These are phyloP conservation scores for Kurtzmaniella quercitrusa DNA, from an alignment of 1,139 yeast genomes.

Conservation along the genomic window DNA sequence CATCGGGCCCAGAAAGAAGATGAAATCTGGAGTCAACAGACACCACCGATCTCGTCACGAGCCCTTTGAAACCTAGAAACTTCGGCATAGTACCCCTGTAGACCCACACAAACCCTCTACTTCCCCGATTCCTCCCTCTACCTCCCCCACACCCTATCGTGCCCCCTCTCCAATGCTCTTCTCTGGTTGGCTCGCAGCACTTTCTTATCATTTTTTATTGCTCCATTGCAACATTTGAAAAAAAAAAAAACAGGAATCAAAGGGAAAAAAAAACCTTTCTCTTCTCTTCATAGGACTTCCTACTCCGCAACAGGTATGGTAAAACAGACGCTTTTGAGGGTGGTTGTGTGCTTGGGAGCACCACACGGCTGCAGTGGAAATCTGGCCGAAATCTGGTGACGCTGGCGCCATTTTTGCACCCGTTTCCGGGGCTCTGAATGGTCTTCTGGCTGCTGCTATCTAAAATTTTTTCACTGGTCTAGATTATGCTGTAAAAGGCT, in stretches of 20 bases:
- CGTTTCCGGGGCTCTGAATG: background rate
- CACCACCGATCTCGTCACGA: no score
- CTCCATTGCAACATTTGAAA: background rate
- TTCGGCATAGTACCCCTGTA: no score
- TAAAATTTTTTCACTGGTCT: background rate
- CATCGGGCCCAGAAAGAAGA: background rate
- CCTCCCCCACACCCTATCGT: background rate
- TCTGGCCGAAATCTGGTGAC: background rate
- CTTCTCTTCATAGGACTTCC: background rate
- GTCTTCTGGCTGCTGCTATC: background rate
- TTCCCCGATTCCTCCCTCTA: background rate
- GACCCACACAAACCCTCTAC: background rate
- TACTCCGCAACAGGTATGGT: background rate
- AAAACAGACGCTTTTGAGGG: background rate
- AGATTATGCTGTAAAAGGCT: background rate
- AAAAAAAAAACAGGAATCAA: conserved; percentile 2
- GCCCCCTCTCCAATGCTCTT: background rate
- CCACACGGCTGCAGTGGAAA: background rate
- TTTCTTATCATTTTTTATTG: background rate
- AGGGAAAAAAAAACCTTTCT: conserved; percentile 1
- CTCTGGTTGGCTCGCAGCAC: conserved; percentile 3
- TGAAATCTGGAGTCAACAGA: background rate
- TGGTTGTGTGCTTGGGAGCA: background rate
- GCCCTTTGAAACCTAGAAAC: no score
- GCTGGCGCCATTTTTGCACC: background rate